These are phyloP conservation scores for Phytophthora podocarpi DNA, from an alignment of 352 stramenopile species.

Conservation along the genomic window DNA sequence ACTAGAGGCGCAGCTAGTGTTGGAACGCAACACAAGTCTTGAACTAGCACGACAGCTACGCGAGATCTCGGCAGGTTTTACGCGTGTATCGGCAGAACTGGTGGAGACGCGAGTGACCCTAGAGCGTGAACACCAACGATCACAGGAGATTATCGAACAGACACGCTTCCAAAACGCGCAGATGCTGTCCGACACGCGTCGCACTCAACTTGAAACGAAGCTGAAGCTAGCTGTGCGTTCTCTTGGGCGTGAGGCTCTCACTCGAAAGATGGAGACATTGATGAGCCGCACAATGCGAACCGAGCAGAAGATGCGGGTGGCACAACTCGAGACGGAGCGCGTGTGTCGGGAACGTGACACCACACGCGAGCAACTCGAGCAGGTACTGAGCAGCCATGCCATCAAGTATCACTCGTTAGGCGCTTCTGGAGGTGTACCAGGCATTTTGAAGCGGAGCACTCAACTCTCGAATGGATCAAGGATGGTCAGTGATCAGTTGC, in stretches of 20 bases:
- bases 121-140: conserved; percentile 44
- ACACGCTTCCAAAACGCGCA: conserved; percentile 50
- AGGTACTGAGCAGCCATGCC: conserved; percentile 52
- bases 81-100: conserved; percentile 46
- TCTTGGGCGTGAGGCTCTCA: conserved; percentile 67
- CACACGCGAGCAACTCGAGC: conserved; percentile 52
- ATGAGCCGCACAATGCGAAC: conserved; percentile 52
- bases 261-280: conserved; percentile 66
- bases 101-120: conserved; percentile 55
- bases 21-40: conserved; percentile 58
- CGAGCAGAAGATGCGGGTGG: conserved; percentile 58
- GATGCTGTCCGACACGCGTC: conserved; percentile 58
- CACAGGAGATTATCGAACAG: conserved; percentile 45
- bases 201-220: conserved; percentile 56
- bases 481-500: conserved; percentile 44
- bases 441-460: conserved; percentile 53
- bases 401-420: conserved; percentile 61
- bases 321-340: conserved; percentile 48
- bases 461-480: conserved; percentile 48
- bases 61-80: conserved; percentile 55
- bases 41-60: conserved; percentile 53
- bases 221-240: conserved; percentile 63
- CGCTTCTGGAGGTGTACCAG: conserved; percentile 47
- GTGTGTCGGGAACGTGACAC: conserved; percentile 40
- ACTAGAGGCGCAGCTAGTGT: conserved; percentile 53